Conservation (phyloP, 1,284 basidiomycete genomes). For the Sanguinoderma infundibulare region DNA sequence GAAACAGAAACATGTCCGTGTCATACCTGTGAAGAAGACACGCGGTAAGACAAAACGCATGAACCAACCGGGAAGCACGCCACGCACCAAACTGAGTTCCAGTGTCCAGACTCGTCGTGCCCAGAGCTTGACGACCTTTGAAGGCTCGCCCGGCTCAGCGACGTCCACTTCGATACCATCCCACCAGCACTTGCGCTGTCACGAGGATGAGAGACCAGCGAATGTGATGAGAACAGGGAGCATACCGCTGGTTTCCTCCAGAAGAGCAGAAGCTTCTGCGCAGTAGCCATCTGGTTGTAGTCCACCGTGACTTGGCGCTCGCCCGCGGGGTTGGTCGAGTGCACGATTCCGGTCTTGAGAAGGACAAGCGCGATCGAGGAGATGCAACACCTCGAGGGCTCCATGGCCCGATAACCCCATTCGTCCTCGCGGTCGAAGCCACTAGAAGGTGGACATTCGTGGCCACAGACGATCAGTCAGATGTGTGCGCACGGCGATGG, state of each 20-base stretch:
- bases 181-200: slow-evolving; percentile 99
- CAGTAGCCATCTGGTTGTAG: slow-evolving; percentile 92
- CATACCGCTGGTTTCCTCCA: slow-evolving; percentile 98
- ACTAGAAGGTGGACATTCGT: slow-evolving; percentile 44
- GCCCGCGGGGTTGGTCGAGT: slow-evolving; percentile 55
- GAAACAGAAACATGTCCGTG: slow-evolving; percentile 6
- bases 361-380: slow-evolving; percentile 97
- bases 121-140: slow-evolving; percentile 85
- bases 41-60: background rate
- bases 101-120: slow-evolving; percentile 98
- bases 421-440: slow-evolving; percentile 96
- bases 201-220: slow-evolving; percentile 1
- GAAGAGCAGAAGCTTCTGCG: slow-evolving; percentile 96
- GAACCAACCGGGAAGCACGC: background rate
- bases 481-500: background rate
- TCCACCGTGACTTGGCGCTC: slow-evolving; percentile 82
- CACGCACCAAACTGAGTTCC: slow-evolving; percentile 90
- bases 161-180: slow-evolving; percentile 94
- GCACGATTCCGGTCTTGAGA: slow-evolving; percentile 95
- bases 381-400: slow-evolving; percentile 96
- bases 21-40: slow-evolving; percentile 18
- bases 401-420: slow-evolving; percentile 97
- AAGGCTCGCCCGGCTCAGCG: slow-evolving; percentile 55
- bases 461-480: slow-evolving; percentile 1
- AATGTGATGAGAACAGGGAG: slow-evolving; percentile 23